Evolutionary conservation across 176 grass and related monocot species (phyloP).

Genomic region (Poa annua): DNA sequence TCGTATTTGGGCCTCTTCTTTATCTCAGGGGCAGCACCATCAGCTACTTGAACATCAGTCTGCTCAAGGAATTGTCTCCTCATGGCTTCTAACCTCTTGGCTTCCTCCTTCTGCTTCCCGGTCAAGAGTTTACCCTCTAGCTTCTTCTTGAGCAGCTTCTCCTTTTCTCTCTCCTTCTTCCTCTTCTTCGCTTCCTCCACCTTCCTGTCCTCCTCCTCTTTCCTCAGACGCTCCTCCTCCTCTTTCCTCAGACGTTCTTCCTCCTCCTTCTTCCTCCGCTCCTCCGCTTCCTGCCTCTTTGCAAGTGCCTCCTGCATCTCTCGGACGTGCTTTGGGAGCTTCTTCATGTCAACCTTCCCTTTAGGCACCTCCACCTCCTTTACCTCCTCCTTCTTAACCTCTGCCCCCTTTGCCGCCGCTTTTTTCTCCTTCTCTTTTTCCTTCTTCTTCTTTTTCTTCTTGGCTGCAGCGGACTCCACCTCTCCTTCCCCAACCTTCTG

Average conservation of each 20-base stretch:
- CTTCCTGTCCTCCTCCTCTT: slow-evolving; percentile 76
- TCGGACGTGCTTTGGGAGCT: slow-evolving; percentile 71
- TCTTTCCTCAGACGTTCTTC: slow-evolving; percentile 78
- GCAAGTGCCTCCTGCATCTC: slow-evolving; percentile 90
- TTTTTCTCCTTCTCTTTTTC: slow-evolving; percentile 97
- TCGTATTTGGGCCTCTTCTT: slow-evolving; percentile 90
- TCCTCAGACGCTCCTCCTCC: slow-evolving; percentile 69
- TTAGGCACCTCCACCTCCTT: slow-evolving; percentile 67
- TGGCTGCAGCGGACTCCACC: slow-evolving; percentile 70
- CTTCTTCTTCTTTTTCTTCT: slow-evolving; percentile 99
- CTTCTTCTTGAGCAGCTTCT: slow-evolving; percentile 87
- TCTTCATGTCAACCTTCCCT: slow-evolving; percentile 84
- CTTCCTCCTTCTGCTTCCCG: slow-evolving; percentile 90
- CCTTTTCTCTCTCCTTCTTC: slow-evolving; percentile 89
- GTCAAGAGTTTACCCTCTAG: slow-evolving; percentile 88
- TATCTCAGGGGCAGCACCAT: slow-evolving; percentile 50
- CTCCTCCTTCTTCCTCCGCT: slow-evolving; percentile 77
- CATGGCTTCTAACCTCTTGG: slow-evolving; percentile 87
- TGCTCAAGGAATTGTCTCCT: slow-evolving; percentile 89
- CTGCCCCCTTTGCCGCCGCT: slow-evolving; percentile 61
- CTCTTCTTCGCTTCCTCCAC: slow-evolving; percentile 83
- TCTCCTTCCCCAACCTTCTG: slow-evolving; percentile 80
- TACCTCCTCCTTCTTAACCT: slow-evolving; percentile 53
- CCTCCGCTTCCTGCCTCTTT: slow-evolving; percentile 76
- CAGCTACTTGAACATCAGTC: slow-evolving; percentile 60